Conservation (phyloP, 208 protist species). For the Wallacemonas rigidus region DNA sequence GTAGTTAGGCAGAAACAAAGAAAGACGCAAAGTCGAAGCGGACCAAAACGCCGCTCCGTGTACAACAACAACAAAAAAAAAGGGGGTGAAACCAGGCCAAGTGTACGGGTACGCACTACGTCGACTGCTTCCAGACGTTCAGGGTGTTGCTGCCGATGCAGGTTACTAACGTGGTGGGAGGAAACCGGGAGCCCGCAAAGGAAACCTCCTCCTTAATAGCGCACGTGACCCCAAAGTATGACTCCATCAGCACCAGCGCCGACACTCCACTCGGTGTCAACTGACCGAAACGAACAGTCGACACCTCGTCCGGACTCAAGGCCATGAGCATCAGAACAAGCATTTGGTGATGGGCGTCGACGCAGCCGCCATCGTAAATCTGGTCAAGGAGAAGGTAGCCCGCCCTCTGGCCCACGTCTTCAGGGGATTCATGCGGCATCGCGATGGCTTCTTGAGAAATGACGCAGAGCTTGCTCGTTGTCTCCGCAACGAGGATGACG, state of each 20-base stretch:
- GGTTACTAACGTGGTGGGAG: conserved; percentile 75
- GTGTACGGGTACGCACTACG: conserved; percentile 19
- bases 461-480: conserved; percentile 81
- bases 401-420: conserved; percentile 82
- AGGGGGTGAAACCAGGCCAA: not conserved
- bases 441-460: conserved; percentile 86
- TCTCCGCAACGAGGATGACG: conserved; percentile 92
- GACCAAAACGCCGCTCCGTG: not conserved
- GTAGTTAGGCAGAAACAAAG: conserved; percentile 26
- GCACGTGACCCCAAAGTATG: conserved; percentile 85
- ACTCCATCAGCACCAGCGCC: conserved; percentile 84
- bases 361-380: conserved; percentile 85
- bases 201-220: conserved; percentile 79
- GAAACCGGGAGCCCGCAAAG: conserved; percentile 47
- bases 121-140: conserved; percentile 89
- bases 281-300: conserved; percentile 87
- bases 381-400: conserved; percentile 85
- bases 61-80: not conserved
- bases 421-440: conserved; percentile 65
- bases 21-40: conserved; percentile 9
- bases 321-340: conserved; percentile 92
- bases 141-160: conserved; percentile 86
- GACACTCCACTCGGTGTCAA: conserved; percentile 69
- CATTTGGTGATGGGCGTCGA: conserved; percentile 91
- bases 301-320: conserved; percentile 90